These are phyloP conservation scores for Fusarium napiforme DNA, from an alignment of 2,329 filamentous ascomycete species.

Conservation along the genomic window DNA sequence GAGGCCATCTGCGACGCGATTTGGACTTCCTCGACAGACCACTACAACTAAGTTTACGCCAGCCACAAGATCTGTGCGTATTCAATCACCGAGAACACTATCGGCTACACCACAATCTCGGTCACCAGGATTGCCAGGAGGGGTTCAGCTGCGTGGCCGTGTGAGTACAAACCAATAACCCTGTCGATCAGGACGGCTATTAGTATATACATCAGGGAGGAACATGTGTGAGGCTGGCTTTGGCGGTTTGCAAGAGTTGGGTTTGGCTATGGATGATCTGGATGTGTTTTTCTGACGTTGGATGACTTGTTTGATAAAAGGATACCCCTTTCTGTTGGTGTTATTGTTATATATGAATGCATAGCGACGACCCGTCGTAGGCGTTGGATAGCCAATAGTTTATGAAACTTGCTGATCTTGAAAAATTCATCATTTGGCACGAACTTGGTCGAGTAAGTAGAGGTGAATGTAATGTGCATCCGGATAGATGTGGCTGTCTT, in stretches of 20 bases:
- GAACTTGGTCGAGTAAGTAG: neutral
- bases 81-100: constrained; percentile 39
- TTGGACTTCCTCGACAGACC: constrained; percentile 18
- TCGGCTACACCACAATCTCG: constrained; percentile 22
- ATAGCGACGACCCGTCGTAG: constrained; percentile 29
- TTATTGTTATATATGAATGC: constrained; percentile 19
- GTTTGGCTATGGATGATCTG: constrained; percentile 16
- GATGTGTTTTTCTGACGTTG: constrained; percentile 31
- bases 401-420: neutral
- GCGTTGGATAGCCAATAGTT: constrained; percentile 35
- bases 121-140: constrained; percentile 9
- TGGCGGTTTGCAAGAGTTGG: neutral
- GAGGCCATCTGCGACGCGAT: constrained; percentile 27
- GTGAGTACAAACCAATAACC: constrained; percentile 19
- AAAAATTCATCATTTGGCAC: neutral
- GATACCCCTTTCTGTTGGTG: constrained; percentile 43
- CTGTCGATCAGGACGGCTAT: neutral
- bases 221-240: neutral
- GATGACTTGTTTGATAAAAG: constrained; percentile 37
- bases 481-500: neutral
- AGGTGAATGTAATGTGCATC: neutral
- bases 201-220: constrained; percentile 9
- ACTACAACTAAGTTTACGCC: constrained; percentile 9
- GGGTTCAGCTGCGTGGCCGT: constrained; percentile 9
- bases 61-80: constrained; percentile 39